Evolutionary conservation across 257 asterid genomes (phyloP), one percentile per base, ranked within the genome.

Genomic region (Gentiana straminea): DNA sequence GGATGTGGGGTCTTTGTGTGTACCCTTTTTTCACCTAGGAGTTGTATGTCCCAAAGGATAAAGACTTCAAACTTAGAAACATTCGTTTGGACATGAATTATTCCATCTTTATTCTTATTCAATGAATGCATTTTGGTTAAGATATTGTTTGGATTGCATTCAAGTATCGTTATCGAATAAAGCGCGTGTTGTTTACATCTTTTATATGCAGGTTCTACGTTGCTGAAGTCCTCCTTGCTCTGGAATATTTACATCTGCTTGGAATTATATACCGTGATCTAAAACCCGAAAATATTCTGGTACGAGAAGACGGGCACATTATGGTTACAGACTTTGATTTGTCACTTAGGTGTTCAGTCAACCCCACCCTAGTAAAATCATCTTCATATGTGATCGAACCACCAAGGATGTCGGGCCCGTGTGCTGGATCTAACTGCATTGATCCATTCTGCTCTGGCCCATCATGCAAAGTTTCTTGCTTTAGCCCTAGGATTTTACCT

Each of bases 221-320:
- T 41, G 97, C 97, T 36, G 97, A 89, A 77, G 93, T 89, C 53
- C 97, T 89, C 62, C 89, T 89, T 48, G 95, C 95, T 55, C 79
- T 89, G 15, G 95, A 89, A 67, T 89, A 89, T 69, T 35, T 89
- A 62, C 97, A 89, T 81, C 84, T 89, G 95, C 94, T 89, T 3
- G 97, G 97, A 2, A 81, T 89, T 52, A 84, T 89, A n/a, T 89
- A 89, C 72, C 86, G 95, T 54, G 97, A 89, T 68, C 65, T 89
- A 54, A 89, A 89, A 68, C 97, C 95, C 0, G 97, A 89, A 67
- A 89, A 89, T 72, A 78, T 89, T 63, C 74, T 89, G 61, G 97
- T 89, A 38, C 84, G 97, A n/a, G 97, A 81, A 72, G 97, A 86
- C 46, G 97, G 97, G 32, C 97, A 89, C 62, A 83, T 89, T 71